A percentile compares a stretch with the other conserved stretches of the same genome.
These are phyloP conservation scores for Daldinia vernicosa DNA, from an alignment of 495 filamentous ascomycete genomes.

Conservation along the genomic window DNA sequence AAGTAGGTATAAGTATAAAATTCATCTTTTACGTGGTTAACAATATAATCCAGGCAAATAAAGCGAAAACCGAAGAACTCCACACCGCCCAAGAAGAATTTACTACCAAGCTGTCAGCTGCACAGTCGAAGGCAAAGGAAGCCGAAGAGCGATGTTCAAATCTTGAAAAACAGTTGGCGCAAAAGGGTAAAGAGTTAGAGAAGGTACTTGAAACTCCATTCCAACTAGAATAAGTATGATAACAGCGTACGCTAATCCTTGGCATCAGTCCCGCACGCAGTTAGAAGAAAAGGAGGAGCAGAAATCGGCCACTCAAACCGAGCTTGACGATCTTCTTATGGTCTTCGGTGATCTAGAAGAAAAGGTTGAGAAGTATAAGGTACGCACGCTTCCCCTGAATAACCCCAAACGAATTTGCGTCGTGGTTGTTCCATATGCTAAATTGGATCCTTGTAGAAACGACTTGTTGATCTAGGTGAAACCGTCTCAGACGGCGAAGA, in stretches of 20 bases:
- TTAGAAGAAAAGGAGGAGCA: slow-evolving; percentile 69
- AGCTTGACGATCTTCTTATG: slow-evolving; percentile 86
- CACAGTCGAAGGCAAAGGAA: slow-evolving; percentile 50
- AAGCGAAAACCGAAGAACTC: slow-evolving; percentile 64
- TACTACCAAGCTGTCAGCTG: slow-evolving; percentile 55
- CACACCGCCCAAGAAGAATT: slow-evolving; percentile 66
- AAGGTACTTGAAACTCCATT: slow-evolving; percentile 32
- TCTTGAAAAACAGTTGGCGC: slow-evolving; percentile 41
- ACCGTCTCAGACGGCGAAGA: slow-evolving; percentile 82
- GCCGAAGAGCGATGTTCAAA: slow-evolving; percentile 35
- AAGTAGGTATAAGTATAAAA: slow-evolving; percentile 50
- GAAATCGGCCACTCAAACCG: slow-evolving; percentile 68
- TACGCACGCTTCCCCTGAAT: slow-evolving; percentile 54
- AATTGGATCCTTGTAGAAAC: slow-evolving; percentile 61
- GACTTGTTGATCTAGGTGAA: slow-evolving; percentile 75
- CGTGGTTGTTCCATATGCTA: slow-evolving; percentile 25
- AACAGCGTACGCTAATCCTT: slow-evolving; percentile 16
- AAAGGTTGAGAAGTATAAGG: slow-evolving; percentile 82
- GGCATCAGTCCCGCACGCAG: slow-evolving; percentile 48
- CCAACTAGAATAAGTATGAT: slow-evolving; percentile 34
- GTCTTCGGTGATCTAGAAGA: slow-evolving; percentile 91
- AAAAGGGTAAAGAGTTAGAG: slow-evolving; percentile 41
- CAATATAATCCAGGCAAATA: slow-evolving; percentile 52
- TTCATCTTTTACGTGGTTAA: slow-evolving; percentile 12
- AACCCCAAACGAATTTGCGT: not conserved